Conservation (phyloP, 1,284 basidiomycete genomes). For the Naganishia sp. region DNA sequence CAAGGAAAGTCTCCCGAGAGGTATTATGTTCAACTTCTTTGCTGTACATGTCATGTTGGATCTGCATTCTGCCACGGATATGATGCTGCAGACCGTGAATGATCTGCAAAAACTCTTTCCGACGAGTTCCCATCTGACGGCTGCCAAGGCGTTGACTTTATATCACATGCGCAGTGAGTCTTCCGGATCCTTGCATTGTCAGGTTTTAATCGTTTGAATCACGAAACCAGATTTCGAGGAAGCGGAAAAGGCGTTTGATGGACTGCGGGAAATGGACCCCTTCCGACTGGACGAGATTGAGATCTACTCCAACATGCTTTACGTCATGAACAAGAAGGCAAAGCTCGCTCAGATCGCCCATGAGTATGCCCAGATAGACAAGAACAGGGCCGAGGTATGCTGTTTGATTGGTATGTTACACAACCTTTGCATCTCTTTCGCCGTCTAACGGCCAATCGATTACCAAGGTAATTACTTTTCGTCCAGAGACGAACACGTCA, state of each 20-base stretch:
- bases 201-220: slow-evolving; percentile 3
- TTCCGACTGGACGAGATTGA: slow-evolving; percentile 93
- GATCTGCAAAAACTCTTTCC: slow-evolving; percentile 80
- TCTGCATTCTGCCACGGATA: slow-evolving; percentile 81
- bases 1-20: slow-evolving; percentile 49
- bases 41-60: slow-evolving; percentile 86
- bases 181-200: too few relatives aligned
- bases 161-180: slow-evolving; percentile 82
- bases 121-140: slow-evolving; percentile 79
- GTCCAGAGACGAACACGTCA: slow-evolving; percentile 86
- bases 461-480: slow-evolving; percentile 90
- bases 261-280: slow-evolving; percentile 76
- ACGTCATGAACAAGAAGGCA: slow-evolving; percentile 84
- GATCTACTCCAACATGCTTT: slow-evolving; percentile 94
- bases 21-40: slow-evolving; percentile 64
- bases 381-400: slow-evolving; percentile 90
- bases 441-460: neutral
- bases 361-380: slow-evolving; percentile 80
- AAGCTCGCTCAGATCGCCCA: slow-evolving; percentile 91
- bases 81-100: slow-evolving; percentile 70
- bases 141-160: slow-evolving; percentile 77
- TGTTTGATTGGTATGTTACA: slow-evolving; percentile 77
- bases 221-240: slow-evolving; percentile 71
- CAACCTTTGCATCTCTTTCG: too few relatives aligned
- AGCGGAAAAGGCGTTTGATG: slow-evolving; percentile 79